Percentiles rank a stretch among this genome's conserved stretches.
phyloP scores from a whole-genome alignment of 306 rosid genomes.

The Vachellia collinsii region DNA sequence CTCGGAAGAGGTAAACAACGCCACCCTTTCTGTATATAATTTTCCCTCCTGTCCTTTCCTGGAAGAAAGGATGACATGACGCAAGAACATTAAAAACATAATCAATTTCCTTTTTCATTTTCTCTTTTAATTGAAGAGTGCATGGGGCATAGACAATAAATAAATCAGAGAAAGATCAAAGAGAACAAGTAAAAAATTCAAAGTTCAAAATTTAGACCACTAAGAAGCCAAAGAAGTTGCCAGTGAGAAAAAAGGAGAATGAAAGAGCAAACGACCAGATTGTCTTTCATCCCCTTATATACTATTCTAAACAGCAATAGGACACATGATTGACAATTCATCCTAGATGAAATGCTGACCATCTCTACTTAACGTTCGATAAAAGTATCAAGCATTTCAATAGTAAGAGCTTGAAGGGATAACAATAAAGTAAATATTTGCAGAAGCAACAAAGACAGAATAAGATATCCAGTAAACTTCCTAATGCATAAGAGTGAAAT shows the following conservation, averaged over 20 bases:
- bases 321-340: neutral
- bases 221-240: constrained; percentile 28
- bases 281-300: neutral
- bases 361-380: neutral
- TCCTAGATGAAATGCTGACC: neutral
- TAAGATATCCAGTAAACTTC: neutral
- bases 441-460: constrained; percentile 1
- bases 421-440: neutral
- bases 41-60: constrained; percentile 92
- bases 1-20: constrained; percentile 78
- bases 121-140: constrained; percentile 2
- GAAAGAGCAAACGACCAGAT: neutral
- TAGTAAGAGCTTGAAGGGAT: neutral
- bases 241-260: neutral
- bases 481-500: neutral
- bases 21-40: constrained; percentile 73
- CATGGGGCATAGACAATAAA: constrained; percentile 7
- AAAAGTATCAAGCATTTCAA: neutral
- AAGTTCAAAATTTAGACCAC: constrained; percentile 1
- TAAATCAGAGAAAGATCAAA: constrained; percentile 9
- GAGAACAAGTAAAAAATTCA: neutral
- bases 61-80: constrained; percentile 34
- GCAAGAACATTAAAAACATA: constrained; percentile 18
- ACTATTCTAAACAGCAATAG: neutral
- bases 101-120: neutral